Conservation (phyloP, 2,329 filamentous ascomycete genomes). For the Clarireedia sp. region DNA sequence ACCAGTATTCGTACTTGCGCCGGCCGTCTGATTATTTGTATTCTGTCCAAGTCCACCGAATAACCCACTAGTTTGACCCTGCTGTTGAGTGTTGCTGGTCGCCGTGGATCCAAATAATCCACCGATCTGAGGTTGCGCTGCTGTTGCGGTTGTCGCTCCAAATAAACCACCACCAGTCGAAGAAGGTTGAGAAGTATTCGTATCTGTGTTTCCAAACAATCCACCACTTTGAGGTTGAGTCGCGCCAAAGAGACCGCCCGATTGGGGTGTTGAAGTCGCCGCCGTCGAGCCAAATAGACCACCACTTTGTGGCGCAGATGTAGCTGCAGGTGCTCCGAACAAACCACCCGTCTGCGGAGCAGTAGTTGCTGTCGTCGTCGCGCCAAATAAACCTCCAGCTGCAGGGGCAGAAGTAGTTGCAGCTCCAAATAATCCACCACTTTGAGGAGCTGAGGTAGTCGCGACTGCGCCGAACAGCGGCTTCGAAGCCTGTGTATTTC, state of each 20-base stretch:
- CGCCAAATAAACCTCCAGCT: conserved; percentile 23
- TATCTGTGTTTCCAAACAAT: conserved; percentile 25
- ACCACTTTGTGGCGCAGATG: conserved; percentile 13
- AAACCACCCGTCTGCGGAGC: conserved; percentile 18
- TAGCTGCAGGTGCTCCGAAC: conserved; percentile 24
- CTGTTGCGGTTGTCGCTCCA: conserved; percentile 16
- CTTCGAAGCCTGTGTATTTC: conserved; percentile 23
- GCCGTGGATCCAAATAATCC: conserved; percentile 27
- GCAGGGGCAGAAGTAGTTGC: conserved; percentile 17
- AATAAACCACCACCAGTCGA: conserved; percentile 26
- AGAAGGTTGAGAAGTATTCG: conserved; percentile 14
- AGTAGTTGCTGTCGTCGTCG: conserved; percentile 12
- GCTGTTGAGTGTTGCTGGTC: conserved; percentile 9
- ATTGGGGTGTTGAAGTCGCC: neutral
- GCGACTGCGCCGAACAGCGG: conserved; percentile 29
- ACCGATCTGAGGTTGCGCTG: conserved; percentile 18
- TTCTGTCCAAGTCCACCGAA: conserved; percentile 24
- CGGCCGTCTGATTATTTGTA: conserved; percentile 19
- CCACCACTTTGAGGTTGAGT: conserved; percentile 19
- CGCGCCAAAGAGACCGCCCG: no score
- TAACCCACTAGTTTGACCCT: conserved; percentile 22
- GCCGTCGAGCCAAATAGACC: conserved; percentile 17
- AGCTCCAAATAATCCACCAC: conserved; percentile 30
- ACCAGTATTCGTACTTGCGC: conserved; percentile 14
- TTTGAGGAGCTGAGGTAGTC: conserved; percentile 17